Base-by-base conservation (phyloP, 2,329 filamentous ascomycete genomes). In the Zymoseptoria brevis region DNA sequence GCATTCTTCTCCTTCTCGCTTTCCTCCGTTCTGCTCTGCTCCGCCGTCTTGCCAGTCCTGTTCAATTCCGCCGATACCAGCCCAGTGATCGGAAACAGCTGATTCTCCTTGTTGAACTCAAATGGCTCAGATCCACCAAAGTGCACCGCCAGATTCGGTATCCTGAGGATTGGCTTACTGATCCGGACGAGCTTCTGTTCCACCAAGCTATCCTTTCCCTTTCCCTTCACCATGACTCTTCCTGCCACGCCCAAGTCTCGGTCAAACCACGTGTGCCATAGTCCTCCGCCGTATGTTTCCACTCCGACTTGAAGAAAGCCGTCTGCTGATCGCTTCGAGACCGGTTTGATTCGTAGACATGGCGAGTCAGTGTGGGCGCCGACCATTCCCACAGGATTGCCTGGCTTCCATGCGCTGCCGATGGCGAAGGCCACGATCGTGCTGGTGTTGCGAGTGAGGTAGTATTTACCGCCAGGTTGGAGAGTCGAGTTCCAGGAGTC, bases 221-320 rank as follows among this genome's bases (percentile, higher is more conserved):
- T 29, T 59, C 35, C 35, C 59, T 69, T 86, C 58, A 94, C 89
- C 79, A 97, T 87, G 13, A 89, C 89, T 60, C 94, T 83, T 8
- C 94, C 94, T 30, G 94, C 94, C 57, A 97, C 85, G 68, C 89
- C 88, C 62, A 99, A 79, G 73, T 99, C 94, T 55, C 94, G 87
- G 74, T 99, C 94, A 72, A 99, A 99, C 94, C 85, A 99, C 53
- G 90, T 96, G 75, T 96, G 92, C 93, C 93, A 97, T 70, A 97
- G 87, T 58, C 94, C 94, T 62, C 94, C 94, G 56, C 94, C 94
- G 71, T 99, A 99, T 1, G 90, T 93, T 80, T 99, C 94, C 55
- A 96, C 93, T 56, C 92, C 94, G 59, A 99, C 87, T 76, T 99
- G 94, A 63, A 96, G 77, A 75, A 94, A 99, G 11, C 93, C 93